phyloP scores from a whole-genome alignment of 202 grass and related monocot genomes.

The Setaria viridis region DNA sequence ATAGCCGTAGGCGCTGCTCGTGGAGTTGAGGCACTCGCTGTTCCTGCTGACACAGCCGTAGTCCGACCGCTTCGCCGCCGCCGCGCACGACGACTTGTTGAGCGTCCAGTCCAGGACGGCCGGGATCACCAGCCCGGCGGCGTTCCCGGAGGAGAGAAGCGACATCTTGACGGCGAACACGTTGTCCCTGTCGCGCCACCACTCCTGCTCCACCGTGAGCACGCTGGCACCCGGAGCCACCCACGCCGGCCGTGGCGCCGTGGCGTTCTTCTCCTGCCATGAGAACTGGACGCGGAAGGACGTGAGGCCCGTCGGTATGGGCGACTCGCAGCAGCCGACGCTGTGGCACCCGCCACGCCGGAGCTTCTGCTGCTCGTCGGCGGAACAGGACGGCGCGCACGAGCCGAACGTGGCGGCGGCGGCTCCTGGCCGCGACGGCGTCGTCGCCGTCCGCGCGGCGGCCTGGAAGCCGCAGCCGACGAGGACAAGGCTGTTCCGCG shows the following conservation, averaged over 20 bases:
- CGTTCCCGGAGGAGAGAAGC: slow-evolving; percentile 14
- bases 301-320: slow-evolving; percentile 27
- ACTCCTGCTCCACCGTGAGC: slow-evolving; percentile 44
- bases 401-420: neutral
- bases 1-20: slow-evolving; percentile 36
- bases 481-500: slow-evolving; percentile 35
- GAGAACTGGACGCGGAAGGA: slow-evolving; percentile 42
- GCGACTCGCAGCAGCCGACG: slow-evolving; percentile 54
- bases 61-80: slow-evolving; percentile 20
- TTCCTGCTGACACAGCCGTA: slow-evolving; percentile 36
- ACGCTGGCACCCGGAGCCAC: slow-evolving; percentile 24
- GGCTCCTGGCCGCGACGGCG: neutral
- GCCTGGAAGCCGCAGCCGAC: slow-evolving; percentile 48
- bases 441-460: neutral
- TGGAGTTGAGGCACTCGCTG: slow-evolving; percentile 38
- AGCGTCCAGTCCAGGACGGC: slow-evolving; percentile 35
- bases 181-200: slow-evolving; percentile 38
- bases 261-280: neutral
- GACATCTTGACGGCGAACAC: slow-evolving; percentile 17
- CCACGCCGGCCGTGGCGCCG: neutral
- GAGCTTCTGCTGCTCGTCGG: neutral
- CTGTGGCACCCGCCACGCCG: slow-evolving; percentile 35
- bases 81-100: slow-evolving; percentile 23
- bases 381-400: slow-evolving; percentile 31
- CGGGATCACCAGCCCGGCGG: neutral